These are phyloP conservation scores for Pseudocercospora fuligena DNA, from an alignment of 2,329 filamentous ascomycete species.

Conservation along the genomic window DNA sequence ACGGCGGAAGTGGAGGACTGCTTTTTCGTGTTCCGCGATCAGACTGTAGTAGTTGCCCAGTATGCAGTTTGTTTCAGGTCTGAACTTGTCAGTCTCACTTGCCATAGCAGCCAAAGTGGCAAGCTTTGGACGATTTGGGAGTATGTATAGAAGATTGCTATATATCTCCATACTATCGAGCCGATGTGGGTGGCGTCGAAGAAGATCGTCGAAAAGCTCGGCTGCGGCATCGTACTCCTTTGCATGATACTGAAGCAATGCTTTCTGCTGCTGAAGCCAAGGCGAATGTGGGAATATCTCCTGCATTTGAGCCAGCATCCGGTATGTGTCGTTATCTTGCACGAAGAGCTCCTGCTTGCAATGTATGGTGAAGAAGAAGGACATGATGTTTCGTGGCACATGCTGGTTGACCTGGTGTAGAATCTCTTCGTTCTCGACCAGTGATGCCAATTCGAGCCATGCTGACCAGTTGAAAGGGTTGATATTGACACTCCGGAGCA, in stretches of 20 bases:
- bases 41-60: conserved; percentile 97
- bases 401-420: conserved; percentile 61
- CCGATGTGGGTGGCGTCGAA: conserved; percentile 67
- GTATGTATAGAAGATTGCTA: conserved; percentile 95
- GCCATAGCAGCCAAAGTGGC: conserved; percentile 92
- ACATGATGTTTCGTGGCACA: conserved; percentile 87
- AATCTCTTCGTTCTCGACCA: conserved; percentile 80
- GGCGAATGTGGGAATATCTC: conserved; percentile 84
- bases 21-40: conserved; percentile 94
- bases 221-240: conserved; percentile 71
- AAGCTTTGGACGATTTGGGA: conserved; percentile 83
- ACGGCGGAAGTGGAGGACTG: conserved; percentile 95
- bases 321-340: conserved; percentile 74
- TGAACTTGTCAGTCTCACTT: conserved; percentile 90
- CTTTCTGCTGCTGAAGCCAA: conserved; percentile 88
- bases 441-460: conserved; percentile 87
- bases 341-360: conserved; percentile 92
- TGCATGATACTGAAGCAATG: conserved; percentile 85
- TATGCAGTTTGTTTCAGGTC: conserved; percentile 94
- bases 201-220: conserved; percentile 57
- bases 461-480: conserved; percentile 97
- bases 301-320: conserved; percentile 76
- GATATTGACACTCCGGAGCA: conserved; percentile 84
- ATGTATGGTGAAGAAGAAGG: conserved; percentile 91
- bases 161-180: conserved; percentile 94